These are phyloP conservation scores for Lasiosphaeria hispida DNA, from an alignment of 495 filamentous ascomycete species.

Conservation along the genomic window DNA sequence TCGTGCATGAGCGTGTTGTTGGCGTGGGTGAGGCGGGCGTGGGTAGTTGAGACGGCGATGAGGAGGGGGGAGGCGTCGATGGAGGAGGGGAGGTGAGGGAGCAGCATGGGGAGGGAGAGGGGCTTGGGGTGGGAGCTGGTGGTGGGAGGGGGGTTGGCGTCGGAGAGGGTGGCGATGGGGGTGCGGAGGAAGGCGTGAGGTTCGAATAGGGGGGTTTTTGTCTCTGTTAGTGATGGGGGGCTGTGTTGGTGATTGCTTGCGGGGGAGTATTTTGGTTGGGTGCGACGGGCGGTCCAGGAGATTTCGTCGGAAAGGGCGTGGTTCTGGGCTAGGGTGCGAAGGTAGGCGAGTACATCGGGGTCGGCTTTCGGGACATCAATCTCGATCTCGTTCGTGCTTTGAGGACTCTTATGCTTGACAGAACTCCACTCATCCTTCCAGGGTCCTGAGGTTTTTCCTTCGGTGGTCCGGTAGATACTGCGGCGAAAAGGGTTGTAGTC, in stretches of 20 bases:
- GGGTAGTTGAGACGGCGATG: constrained; percentile 59
- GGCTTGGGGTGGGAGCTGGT: not conserved
- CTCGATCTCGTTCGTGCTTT: constrained; percentile 1
- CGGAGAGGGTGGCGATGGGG: constrained; percentile 14
- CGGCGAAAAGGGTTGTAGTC: constrained; percentile 11
- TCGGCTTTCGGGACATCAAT: constrained; percentile 1
- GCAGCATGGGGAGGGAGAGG: not conserved
- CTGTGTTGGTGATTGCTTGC: not conserved
- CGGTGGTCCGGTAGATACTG: constrained; percentile 22
- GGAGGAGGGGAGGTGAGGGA: not conserved
- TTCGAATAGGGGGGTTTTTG: not conserved
- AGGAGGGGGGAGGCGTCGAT: constrained; percentile 53
- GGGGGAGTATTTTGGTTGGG: constrained; percentile 1
- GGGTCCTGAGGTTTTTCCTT: constrained; percentile 16
- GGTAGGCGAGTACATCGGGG: constrained; percentile 17
- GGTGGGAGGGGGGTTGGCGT: constrained; percentile 15
- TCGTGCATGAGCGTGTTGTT: constrained; percentile 29
- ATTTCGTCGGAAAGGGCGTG: constrained; percentile 22
- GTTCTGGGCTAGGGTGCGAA: constrained; percentile 16
- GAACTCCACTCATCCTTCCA: constrained; percentile 15
- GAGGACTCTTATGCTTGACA: not conserved
- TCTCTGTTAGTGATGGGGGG: not conserved
- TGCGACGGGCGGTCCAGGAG: constrained; percentile 19
- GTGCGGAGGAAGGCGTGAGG: not conserved
- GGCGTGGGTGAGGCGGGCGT: constrained; percentile 50